A percentile compares a stretch with the other conserved stretches of the same genome.
Evolutionary conservation across 805 yeast genomes (phyloP).

Genomic region (Suhomyces kilbournensis): DNA sequence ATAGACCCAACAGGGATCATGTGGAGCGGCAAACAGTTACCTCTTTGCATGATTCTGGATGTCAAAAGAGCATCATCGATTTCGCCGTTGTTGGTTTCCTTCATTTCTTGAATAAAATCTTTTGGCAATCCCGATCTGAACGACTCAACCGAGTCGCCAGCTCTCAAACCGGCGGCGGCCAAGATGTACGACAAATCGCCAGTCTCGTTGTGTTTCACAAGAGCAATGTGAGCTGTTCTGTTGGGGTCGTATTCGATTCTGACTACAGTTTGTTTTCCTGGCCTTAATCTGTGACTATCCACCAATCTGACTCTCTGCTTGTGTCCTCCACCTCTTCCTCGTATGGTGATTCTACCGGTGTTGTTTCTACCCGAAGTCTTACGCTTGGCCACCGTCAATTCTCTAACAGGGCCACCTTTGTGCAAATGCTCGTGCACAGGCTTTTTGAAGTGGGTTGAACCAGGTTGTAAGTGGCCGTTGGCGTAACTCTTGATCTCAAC

Average conservation of each 20-base stretch:
- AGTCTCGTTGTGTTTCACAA: slow-evolving; percentile 62
- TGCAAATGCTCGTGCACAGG: slow-evolving; percentile 86
- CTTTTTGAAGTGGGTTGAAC: slow-evolving; percentile 81
- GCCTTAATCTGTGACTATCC: slow-evolving; percentile 63
- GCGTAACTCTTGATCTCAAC: slow-evolving; percentile 72
- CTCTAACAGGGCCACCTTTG: slow-evolving; percentile 77
- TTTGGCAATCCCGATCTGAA: slow-evolving; percentile 86
- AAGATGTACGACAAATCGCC: slow-evolving; percentile 72
- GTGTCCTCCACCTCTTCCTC: slow-evolving; percentile 98
- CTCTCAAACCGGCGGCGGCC: slow-evolving; percentile 90
- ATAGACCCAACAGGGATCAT: slow-evolving; percentile 96
- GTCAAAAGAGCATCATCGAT: slow-evolving; percentile 89
- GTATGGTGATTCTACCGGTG: slow-evolving; percentile 81
- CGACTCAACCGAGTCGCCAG: slow-evolving; percentile 87
- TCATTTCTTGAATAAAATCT: slow-evolving; percentile 71
- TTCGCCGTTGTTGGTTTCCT: slow-evolving; percentile 60
- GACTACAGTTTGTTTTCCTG: slow-evolving; percentile 76
- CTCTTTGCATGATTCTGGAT: slow-evolving; percentile 83
- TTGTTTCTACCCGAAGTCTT: slow-evolving; percentile 86
- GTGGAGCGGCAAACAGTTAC: slow-evolving; percentile 88
- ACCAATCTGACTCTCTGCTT: slow-evolving; percentile 81
- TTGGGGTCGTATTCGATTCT: slow-evolving; percentile 96
- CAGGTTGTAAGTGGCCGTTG: slow-evolving; percentile 73
- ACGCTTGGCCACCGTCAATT: slow-evolving; percentile 69
- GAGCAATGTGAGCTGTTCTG: slow-evolving; percentile 89